Percentiles rank a stretch among this genome's conserved stretches.
Conservation (phyloP, 345 rosid genomes). For the Eucalyptus cladocalyx region DNA sequence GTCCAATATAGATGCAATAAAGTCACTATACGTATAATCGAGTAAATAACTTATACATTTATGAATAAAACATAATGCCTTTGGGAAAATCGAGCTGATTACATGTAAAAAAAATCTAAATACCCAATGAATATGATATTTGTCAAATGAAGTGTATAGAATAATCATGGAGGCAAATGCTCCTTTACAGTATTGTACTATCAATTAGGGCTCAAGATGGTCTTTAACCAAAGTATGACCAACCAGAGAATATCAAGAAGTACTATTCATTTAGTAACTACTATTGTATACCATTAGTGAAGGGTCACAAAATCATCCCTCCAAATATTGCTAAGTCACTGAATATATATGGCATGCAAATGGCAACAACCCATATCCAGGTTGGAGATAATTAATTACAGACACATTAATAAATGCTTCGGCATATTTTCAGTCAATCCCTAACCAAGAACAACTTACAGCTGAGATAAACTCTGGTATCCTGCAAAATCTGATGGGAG, state of each 20-base stretch:
- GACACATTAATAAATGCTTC: background rate
- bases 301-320: no score
- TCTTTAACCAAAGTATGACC: background rate
- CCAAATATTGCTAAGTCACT: background rate
- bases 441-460: background rate
- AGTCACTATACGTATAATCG: background rate
- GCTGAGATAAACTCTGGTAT: background rate
- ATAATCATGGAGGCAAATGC: background rate
- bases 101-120: background rate
- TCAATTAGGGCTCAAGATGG: background rate
- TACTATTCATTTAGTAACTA: background rate
- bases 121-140: background rate
- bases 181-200: background rate
- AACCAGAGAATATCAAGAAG: background rate
- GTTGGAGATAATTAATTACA: background rate
- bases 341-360: background rate
- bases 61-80: background rate
- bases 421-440: background rate
- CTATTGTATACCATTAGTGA: background rate
- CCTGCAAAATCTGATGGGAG: conserved; percentile 26
- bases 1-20: background rate
- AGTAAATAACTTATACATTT: background rate
- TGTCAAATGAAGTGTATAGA: background rate
- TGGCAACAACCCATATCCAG: background rate
- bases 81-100: background rate